Evolutionary conservation across 2,329 filamentous ascomycete genomes (phyloP), one percentile per base, ranked within the genome.

Genomic region (Orbilia oligospora): DNA sequence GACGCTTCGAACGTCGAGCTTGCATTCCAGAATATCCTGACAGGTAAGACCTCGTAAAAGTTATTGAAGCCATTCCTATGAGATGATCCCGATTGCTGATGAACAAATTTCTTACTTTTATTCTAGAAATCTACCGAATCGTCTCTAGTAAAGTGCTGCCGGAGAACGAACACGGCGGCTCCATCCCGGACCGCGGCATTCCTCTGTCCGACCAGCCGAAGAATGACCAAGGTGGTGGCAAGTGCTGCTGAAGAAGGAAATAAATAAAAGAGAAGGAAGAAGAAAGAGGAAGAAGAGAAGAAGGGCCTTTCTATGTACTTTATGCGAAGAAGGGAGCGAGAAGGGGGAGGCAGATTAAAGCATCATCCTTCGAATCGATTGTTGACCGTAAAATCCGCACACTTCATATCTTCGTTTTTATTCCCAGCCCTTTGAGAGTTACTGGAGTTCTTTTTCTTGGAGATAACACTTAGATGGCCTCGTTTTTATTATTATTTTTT

Each of bases 1-100:
- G 96, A 99, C 85, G 96, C 96, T 83, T 98, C 94, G 90, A 99
- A 99, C 84, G 96, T 99, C 81, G 96, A 99, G 87, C 91, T 98
- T 84, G 96, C 96, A 79, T 98, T 99, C 90, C 95, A 99, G 87
- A 98, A 98, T 87, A 99, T 99, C 84, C 88, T 99, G 85, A 99
- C 96, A 84, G 95, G 95, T 97, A 89, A 9, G 20, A 46, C 4
- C 8, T 46, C 30, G 44, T 22, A n/a, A 51, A 27, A 18, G n/a
- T n/a, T n/a, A n/a, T n/a, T n/a, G n/a, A n/a, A 33, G 14, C 9
- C 16, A 6, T 48, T 24, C 16, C 20, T 22, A 3, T 16, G 14
- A 12, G 10, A 16, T 16, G n/a, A 27, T 48, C 1, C n/a, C 30
- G 18, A 36, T 18, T 5, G 58, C 22, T 53, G 30, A 69, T 58